A percentile compares a stretch with the other conserved stretches of the same genome.
phyloP scores from a whole-genome alignment of 257 asterid species.

The Nicotiana noctiflora region DNA sequence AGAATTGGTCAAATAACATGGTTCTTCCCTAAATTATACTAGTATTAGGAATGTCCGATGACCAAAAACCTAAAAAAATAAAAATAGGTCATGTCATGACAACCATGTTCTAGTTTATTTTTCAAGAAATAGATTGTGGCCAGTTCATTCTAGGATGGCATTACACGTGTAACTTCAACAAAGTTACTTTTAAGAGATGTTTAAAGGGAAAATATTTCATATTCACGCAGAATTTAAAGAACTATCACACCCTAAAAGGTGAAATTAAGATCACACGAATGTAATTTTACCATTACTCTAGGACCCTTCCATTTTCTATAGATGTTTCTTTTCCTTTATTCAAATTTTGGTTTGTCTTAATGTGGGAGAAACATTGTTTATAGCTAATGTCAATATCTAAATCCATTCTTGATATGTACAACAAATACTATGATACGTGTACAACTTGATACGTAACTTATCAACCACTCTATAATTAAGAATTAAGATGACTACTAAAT shows the following conservation, averaged over 20 bases:
- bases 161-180: not conserved
- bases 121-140: no score
- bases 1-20: not conserved
- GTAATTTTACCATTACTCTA: no score
- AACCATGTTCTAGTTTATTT: not conserved
- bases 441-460: not conserved
- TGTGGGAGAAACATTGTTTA: not conserved
- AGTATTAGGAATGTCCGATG: not conserved
- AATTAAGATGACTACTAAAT: not conserved
- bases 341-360: not conserved
- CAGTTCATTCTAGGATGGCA: conserved; percentile 3
- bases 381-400: not conserved
- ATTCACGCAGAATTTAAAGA: no score
- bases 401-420: not conserved
- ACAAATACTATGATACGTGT: not conserved
- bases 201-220: no score
- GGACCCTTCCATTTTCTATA: not conserved
- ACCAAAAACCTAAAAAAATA: not conserved
- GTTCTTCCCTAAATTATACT: not conserved
- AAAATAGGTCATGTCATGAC: not conserved
- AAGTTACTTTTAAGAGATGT: not conserved
- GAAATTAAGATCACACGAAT: no score
- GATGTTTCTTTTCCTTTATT: not conserved
- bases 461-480: not conserved
- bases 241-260: no score